Conservation (phyloP, 768 basidiomycete species). For the Boletales sp. region DNA sequence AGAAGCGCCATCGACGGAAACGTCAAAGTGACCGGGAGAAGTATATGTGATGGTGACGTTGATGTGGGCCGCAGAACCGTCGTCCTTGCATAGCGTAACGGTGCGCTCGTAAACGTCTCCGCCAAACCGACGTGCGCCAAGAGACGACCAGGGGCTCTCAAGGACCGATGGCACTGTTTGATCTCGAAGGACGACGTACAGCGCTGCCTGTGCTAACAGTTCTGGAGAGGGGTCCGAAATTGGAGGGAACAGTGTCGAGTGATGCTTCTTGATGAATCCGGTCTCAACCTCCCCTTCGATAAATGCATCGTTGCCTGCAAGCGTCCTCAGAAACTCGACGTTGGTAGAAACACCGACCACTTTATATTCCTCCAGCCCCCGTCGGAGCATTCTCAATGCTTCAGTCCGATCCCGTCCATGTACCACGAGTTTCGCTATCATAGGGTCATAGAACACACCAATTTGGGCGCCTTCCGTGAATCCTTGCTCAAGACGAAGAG, state of each 20-base stretch:
- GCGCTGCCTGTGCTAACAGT: constrained; percentile 72
- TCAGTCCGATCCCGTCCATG: constrained; percentile 82
- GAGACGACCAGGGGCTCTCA: constrained; percentile 63
- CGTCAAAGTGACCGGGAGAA: constrained; percentile 46
- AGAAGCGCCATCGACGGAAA: constrained; percentile 40
- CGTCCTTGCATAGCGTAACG: constrained; percentile 61
- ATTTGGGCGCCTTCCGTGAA: constrained; percentile 78
- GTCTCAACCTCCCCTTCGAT: constrained; percentile 82
- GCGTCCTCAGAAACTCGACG: constrained; percentile 76
- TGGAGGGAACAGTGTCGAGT: constrained; percentile 74
- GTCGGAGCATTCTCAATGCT: constrained; percentile 74
- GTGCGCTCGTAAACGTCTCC: constrained; percentile 65
- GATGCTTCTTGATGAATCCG: constrained; percentile 91
- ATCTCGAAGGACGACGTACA: constrained; percentile 71
- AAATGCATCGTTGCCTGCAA: constrained; percentile 79
- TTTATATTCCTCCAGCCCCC: constrained; percentile 82
- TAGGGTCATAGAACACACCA: constrained; percentile 87
- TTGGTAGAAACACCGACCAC: constrained; percentile 92
- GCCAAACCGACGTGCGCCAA: constrained; percentile 75
- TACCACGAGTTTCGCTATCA: constrained; percentile 91
- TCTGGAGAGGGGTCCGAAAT: constrained; percentile 54
- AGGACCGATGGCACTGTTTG: constrained; percentile 31
- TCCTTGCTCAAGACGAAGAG: constrained; percentile 87
- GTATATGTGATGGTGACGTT: constrained; percentile 42
- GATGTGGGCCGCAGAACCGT: constrained; percentile 32